phyloP scores from a whole-genome alignment of 1,284 basidiomycete genomes.

The Mrakiaceae sp. region DNA sequence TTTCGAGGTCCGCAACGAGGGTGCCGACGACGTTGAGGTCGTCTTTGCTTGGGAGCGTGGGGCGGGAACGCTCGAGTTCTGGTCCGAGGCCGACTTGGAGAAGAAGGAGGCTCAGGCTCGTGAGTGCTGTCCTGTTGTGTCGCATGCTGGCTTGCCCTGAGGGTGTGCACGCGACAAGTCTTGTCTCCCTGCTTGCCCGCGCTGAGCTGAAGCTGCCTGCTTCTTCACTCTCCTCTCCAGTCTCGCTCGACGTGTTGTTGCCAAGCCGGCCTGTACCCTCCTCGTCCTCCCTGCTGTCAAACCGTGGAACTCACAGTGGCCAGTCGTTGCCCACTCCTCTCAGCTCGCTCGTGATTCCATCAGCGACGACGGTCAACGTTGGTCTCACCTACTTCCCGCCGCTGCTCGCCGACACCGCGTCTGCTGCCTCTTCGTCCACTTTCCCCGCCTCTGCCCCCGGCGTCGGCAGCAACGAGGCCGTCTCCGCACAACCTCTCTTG shows the following conservation, averaged over 20 bases:
- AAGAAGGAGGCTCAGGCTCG: neutral
- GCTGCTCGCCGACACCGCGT: too few relatives aligned
- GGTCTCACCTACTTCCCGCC: neutral
- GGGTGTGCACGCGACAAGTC: neutral
- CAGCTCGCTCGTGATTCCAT: neutral
- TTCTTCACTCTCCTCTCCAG: too few relatives aligned
- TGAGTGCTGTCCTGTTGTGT: neutral
- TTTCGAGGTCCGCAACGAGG: neutral
- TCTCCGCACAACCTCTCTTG: too few relatives aligned
- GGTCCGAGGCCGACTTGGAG: neutral
- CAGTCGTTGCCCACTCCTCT: neutral
- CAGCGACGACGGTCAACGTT: neutral
- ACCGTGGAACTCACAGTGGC: too few relatives aligned
- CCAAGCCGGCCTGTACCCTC: neutral
- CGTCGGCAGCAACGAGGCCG: too few relatives aligned
- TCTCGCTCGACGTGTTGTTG: too few relatives aligned
- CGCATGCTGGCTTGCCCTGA: neutral
- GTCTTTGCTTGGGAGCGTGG: neutral
- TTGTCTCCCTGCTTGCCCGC: neutral
- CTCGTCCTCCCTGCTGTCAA: neutral
- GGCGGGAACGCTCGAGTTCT: neutral
- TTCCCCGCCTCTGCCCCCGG: too few relatives aligned
- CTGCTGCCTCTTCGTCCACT: too few relatives aligned
- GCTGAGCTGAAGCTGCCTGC: neutral
- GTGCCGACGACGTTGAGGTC: neutral